A percentile compares a stretch with the other conserved stretches of the same genome.
These are phyloP conservation scores for Alternaria hordeiaustralica DNA, from an alignment of 2,329 filamentous ascomycete species.

Conservation along the genomic window DNA sequence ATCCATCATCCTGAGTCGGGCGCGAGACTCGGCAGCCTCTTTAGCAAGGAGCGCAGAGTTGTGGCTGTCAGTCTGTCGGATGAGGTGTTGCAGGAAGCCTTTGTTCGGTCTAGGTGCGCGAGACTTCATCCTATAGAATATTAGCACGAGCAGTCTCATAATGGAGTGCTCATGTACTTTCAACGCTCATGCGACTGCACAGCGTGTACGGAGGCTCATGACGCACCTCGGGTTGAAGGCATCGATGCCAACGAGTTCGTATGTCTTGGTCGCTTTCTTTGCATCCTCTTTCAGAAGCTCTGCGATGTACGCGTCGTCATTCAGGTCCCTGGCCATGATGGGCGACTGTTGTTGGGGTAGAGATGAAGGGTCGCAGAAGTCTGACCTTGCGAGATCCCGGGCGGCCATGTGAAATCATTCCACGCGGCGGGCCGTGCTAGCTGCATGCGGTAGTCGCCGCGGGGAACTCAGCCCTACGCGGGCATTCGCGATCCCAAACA, in stretches of 20 bases:
- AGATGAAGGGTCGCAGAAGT: neutral
- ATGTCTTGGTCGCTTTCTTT: constrained; percentile 72
- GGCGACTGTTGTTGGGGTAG: neutral
- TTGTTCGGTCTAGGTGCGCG: constrained; percentile 88
- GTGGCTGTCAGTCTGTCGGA: constrained; percentile 85
- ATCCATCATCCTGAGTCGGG: constrained; percentile 64
- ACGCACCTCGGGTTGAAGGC: constrained; percentile 66
- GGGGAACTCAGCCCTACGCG: constrained; percentile 26
- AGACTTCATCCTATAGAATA: constrained; percentile 61
- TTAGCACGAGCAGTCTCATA: neutral
- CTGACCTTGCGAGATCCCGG: neutral
- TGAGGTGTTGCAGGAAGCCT: constrained; percentile 84
- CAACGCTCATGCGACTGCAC: constrained; percentile 1
- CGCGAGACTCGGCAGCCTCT: constrained; percentile 79
- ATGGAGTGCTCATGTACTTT: constrained; percentile 11
- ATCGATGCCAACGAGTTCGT: constrained; percentile 75
- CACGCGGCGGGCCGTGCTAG: constrained; percentile 4
- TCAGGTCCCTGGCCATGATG: constrained; percentile 30
- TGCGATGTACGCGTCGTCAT: constrained; percentile 79
- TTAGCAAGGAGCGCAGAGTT: constrained; percentile 86
- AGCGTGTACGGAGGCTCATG: constrained; percentile 6
- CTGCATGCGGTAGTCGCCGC: constrained; percentile 25
- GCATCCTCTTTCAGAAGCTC: constrained; percentile 82
- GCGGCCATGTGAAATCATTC: constrained; percentile 8
- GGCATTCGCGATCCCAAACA: constrained; percentile 34